These are phyloP conservation scores for Butyriboletus loyo DNA, from an alignment of 768 basidiomycete species.

Conservation along the genomic window DNA sequence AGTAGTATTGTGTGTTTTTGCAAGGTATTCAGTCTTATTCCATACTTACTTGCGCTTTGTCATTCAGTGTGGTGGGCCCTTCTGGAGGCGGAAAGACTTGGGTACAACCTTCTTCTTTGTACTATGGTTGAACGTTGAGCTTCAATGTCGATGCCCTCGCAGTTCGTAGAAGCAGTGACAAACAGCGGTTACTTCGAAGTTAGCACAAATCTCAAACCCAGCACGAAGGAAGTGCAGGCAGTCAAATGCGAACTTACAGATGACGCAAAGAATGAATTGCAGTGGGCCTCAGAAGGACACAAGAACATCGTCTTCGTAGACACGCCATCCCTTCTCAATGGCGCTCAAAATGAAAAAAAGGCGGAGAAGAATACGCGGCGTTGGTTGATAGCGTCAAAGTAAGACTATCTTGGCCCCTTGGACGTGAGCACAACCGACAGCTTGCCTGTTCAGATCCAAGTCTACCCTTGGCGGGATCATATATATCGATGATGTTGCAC, in stretches of 20 bases:
- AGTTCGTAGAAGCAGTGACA: slow-evolving; percentile 14
- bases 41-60: not conserved
- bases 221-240: slow-evolving; percentile 3
- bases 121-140: not conserved
- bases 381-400: slow-evolving; percentile 12
- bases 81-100: slow-evolving; percentile 18
- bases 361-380: not conserved
- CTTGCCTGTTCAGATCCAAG: slow-evolving; percentile 1
- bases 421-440: not conserved
- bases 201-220: not conserved
- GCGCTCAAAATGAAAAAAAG: not conserved
- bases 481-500: slow-evolving; percentile 15
- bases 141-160: not conserved
- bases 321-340: slow-evolving; percentile 18
- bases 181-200: not conserved
- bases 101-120: slow-evolving; percentile 4
- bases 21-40: not conserved
- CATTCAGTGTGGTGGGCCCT: slow-evolving; percentile 16
- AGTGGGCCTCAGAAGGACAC: not conserved
- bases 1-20: slow-evolving; percentile 17
- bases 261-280: not conserved
- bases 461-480: slow-evolving; percentile 10
- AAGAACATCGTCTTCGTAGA: slow-evolving; percentile 21
- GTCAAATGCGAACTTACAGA: slow-evolving; percentile 8
- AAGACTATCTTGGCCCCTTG: not conserved